A percentile compares a stretch with the other conserved stretches of the same genome.
Conservation (phyloP, 208 protist genomes). For the Lotmaria passim region DNA sequence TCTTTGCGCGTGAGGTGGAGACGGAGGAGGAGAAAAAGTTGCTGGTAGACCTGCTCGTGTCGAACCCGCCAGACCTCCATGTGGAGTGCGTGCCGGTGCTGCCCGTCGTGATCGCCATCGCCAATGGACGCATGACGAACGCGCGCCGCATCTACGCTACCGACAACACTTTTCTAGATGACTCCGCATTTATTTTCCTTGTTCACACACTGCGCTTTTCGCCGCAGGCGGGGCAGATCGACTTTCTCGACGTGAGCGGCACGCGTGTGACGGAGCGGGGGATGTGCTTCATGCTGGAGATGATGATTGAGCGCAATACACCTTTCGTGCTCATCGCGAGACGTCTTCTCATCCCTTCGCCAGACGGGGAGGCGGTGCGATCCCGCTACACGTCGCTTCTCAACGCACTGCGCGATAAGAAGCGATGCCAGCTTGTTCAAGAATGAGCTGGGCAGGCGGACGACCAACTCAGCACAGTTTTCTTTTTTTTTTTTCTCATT, state of each 20-base stretch:
- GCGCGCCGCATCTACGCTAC: conserved; percentile 63
- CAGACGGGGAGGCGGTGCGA: conserved; percentile 24
- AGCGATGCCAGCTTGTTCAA: conserved; percentile 32
- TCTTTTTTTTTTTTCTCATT: background rate
- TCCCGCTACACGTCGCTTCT: conserved; percentile 33
- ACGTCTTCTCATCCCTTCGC: conserved; percentile 39
- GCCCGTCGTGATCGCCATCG: conserved; percentile 71
- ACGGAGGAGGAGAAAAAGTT: conserved; percentile 68
- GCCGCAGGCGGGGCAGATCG: conserved; percentile 66
- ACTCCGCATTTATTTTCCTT: conserved; percentile 77
- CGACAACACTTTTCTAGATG: conserved; percentile 63
- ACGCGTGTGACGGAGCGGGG: conserved; percentile 79
- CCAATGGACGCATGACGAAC: conserved; percentile 76
- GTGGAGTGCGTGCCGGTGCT: conserved; percentile 71
- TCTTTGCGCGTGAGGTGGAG: conserved; percentile 76
- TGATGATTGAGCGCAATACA: conserved; percentile 73
- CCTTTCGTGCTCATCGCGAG: conserved; percentile 74
- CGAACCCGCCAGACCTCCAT: conserved; percentile 67
- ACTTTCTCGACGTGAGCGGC: conserved; percentile 82
- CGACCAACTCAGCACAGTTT: background rate
- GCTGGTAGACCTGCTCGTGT: conserved; percentile 70
- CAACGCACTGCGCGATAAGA: conserved; percentile 30
- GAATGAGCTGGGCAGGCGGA: conserved; percentile 4
- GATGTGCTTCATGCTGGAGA: conserved; percentile 80
- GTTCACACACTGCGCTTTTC: conserved; percentile 84